Evolutionary conservation across 108 stramenopile genomes (phyloP).

Genomic region (Stephanodiscus triporus): DNA sequence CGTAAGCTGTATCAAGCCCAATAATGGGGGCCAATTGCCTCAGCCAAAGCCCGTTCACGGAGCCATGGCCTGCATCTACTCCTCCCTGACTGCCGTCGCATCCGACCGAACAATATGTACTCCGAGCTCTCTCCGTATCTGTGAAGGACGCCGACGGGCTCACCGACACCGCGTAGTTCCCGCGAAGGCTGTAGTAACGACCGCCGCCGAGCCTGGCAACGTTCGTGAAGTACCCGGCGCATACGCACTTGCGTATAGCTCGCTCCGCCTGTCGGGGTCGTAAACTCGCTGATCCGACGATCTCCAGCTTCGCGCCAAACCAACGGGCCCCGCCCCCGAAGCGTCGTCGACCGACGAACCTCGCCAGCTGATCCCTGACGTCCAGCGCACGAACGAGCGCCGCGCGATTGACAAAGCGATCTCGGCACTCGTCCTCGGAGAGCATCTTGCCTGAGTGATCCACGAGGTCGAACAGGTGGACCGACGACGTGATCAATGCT

Average conservation of each 20-base stretch:
- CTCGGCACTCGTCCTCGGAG: constrained; percentile 75
- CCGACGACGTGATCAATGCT: constrained; percentile 91
- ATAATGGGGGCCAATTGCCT: constrained; percentile 97
- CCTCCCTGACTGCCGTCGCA: constrained; percentile 80
- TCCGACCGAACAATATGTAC: constrained; percentile 83
- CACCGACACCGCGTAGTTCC: constrained; percentile 68
- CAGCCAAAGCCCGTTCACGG: constrained; percentile 95
- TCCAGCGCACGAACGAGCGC: constrained; percentile 76
- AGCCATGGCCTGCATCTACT: constrained; percentile 84
- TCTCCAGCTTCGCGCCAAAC: constrained; percentile 41
- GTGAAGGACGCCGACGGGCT: constrained; percentile 65
- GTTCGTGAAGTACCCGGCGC: constrained; percentile 94
- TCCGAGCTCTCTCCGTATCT: constrained; percentile 67
- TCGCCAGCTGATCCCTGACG: constrained; percentile 74
- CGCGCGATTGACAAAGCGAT: constrained; percentile 80
- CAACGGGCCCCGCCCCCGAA: constrained; percentile 43
- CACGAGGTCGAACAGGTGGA: constrained; percentile 73
- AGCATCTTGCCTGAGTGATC: constrained; percentile 69
- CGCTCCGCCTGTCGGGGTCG: constrained; percentile 62
- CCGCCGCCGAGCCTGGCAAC: constrained; percentile 93
- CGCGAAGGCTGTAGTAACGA: constrained; percentile 90
- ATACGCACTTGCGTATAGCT: constrained; percentile 82
- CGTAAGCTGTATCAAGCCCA: constrained; percentile 79
- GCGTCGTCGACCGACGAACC: constrained; percentile 61
- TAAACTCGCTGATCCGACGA: constrained; percentile 46